phyloP scores from a whole-genome alignment of 495 filamentous ascomycete species.

The Xylaria flabelliformis region DNA sequence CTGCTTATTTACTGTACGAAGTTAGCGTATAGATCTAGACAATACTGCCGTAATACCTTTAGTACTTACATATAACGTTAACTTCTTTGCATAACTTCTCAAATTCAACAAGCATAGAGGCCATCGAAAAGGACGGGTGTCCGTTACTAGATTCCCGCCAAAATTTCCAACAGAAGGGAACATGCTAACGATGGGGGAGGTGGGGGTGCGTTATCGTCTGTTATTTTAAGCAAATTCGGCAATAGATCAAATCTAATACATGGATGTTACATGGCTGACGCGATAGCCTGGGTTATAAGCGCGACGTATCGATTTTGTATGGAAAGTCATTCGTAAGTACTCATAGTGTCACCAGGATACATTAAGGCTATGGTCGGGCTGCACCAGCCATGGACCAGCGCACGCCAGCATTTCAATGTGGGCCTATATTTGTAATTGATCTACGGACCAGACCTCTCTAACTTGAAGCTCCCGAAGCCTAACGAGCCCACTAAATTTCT shows the following conservation, averaged over 20 bases:
- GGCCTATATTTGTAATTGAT: constrained; percentile 24
- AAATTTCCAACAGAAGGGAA: constrained; percentile 6
- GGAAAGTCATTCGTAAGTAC: not conserved
- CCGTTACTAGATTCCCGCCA: not conserved
- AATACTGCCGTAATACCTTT: not conserved
- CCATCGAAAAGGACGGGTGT: not conserved
- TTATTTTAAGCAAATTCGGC: constrained; percentile 12
- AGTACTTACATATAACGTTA: not conserved
- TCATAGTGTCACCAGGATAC: not conserved
- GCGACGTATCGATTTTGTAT: not conserved
- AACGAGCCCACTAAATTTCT: constrained; percentile 24
- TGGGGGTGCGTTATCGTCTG: not conserved
- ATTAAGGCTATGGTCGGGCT: not conserved
- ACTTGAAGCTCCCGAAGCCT: constrained; percentile 12
- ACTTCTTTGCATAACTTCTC: not conserved
- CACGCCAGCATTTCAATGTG: not conserved
- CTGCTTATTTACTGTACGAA: not conserved
- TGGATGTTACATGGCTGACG: not conserved
- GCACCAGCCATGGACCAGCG: not conserved
- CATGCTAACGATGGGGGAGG: not conserved
- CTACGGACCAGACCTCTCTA: not conserved
- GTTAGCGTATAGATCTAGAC: not conserved
- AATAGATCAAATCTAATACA: not conserved
- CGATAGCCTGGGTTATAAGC: not conserved
- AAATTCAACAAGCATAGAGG: not conserved